Evolutionary conservation across 2,329 filamentous ascomycete genomes (phyloP), one percentile per base, ranked within the genome.

Genomic region (Dryadomyces sulphureus): DNA sequence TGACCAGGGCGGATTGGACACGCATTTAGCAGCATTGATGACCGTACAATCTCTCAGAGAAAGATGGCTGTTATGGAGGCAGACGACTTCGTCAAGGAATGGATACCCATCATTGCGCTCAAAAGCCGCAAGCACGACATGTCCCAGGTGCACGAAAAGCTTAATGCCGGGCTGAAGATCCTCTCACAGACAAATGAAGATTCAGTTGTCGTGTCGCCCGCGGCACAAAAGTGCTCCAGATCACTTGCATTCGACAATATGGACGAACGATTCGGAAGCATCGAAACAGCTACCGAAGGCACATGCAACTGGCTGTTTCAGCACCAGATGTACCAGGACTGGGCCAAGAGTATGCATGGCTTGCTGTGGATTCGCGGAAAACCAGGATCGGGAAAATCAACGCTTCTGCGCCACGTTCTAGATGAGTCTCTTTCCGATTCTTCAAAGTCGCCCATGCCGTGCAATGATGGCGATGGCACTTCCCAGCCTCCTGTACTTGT

Each of bases 341-440:
- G 50, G 50, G 9, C 19, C 3, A n/a, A 27, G 6, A 30, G 38
- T 25, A 35, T 41, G 12, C 38, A 20, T 16, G 54, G 53, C 2
- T 7, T 67, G 1, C 59, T 66, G 3, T 66, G 61, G 62, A 60
- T 67, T 34, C 60, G 59, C 38, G 64, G 64, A 0, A 63, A 65
- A 17, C 62, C 64, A 5, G 48, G 48, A n/a, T 47, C 47, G 38
- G 47, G 47, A n/a, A 49, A 49, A 20, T 49, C 47, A n/a, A 66
- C 62, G 1, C 48, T 67, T 25, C 52, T 68, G 41, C 54, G 52
- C 24, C 55, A 57, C 48, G 21, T 63, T 1, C 54, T 66, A 7
- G 50, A 24, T 9, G 3, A 41, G 17, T 5, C 36, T 22, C 22
- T 40, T 14, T 19, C 39, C 17, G n/a, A 42, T 7, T 24, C 12